Base-by-base conservation (phyloP, 2,329 filamentous ascomycete species). In the Allantophomopsis cytisporea region DNA sequence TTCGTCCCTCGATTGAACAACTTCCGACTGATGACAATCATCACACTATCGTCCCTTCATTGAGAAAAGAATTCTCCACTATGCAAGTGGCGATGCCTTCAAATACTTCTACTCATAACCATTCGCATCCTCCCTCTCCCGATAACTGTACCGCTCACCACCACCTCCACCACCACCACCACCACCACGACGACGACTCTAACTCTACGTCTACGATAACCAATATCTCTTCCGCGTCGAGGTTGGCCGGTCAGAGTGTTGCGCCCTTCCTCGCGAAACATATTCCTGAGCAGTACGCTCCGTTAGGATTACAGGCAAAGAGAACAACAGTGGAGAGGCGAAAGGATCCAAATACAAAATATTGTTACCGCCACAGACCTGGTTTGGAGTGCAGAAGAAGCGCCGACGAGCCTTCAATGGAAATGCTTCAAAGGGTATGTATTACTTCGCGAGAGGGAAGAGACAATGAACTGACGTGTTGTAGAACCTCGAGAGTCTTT, bases 321-420 rank as follows among this genome's bases (percentile, higher is more conserved):
- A 28, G 23, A 3, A 28, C 7, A 6, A 60, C 59, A 49, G 41
- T 51, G 41, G 48, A 54, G 17, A 56, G 56, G 37, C 62, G 54
- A 35, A 62, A 65, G 51, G 73, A 76, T 45, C 72, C 69, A 30
- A 94, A 88, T 57, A 93, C 86, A 50, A 91, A 84, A 58, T 96
- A 83, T 64, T 98, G 91, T 64, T 98, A 98, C 60, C 80, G 91
- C 41, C 91, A 98, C 60, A 73, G 84, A 39, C 91, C 91, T 2
- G 91, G 96, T 59, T 77, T 89, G 39, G 94, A 95, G 63, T 98
- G 91, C 62, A 73, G 88, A 44, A 77, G 87, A 44, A 86, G 93
- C 45, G 88, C 87, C 42, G 88, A 96, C 62, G 91, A 96, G 63
- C 81, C 82, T 36, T 91, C 91, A 46, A 98, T 98, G 91, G 85